Evolutionary conservation across 169 alveolate species (phyloP), one percentile per base, ranked within the genome.

Genomic region (Cytauxzoon felis): DNA sequence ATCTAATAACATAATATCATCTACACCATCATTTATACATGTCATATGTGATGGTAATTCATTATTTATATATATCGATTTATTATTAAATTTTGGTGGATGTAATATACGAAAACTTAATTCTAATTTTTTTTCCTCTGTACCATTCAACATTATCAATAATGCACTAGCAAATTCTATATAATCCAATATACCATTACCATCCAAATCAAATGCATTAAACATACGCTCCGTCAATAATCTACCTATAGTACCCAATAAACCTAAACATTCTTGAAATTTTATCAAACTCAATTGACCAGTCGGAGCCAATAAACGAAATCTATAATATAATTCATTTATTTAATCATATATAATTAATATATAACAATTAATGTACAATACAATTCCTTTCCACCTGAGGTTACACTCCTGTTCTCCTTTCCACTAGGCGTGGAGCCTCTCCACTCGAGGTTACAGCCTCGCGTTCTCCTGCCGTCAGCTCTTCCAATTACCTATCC

Each of bases 61-160:
- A 43, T 26, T 26, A 26, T 5, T 43, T 5, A 5, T 29, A 5
- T 43, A 26, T 21, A 5, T 43, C 51, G 5, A 3, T 21, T n/a
- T n/a, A n/a, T n/a, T n/a, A n/a, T n/a, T n/a, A n/a, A n/a, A n/a
- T n/a, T n/a, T n/a, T n/a, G n/a, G n/a, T 13, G 82, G 72, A 51
- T 57, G 67, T 3, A 87, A 58, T 1, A 89, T 84, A 19, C 92
- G 66, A 66, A 71, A 87, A 2, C 91, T 81, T 19, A 89, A 59
- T 41, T 69, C 83, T 29, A 85, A 53, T 29, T 85, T 76, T n/a
- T 80, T 83, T 23, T 75, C 66, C n/a, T 83, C 85, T 13, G 64
- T 72, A 16, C 89, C 92, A 3, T 78, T 70, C 11, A 87, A 69
- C 94, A 89, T 89, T 18, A 70, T 82, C 13, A 79, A 82, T n/a